Evolutionary conservation across 2,329 filamentous ascomycete species (phyloP), one percentile per base, ranked within the genome.

Genomic region (Fusarium sp.): DNA sequence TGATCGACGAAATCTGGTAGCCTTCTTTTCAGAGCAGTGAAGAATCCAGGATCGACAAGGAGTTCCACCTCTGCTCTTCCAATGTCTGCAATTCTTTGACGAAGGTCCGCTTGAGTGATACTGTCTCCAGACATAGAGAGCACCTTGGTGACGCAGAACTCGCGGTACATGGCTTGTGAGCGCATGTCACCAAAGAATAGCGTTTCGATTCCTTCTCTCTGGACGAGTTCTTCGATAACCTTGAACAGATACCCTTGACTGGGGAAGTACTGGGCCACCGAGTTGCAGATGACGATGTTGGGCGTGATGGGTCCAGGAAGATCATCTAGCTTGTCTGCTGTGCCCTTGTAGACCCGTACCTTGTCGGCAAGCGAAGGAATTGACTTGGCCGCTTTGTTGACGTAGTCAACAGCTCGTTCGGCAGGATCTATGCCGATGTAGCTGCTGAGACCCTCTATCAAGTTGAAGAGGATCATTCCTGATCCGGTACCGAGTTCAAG

Each of bases 201-300:
- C 0, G 51, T 63, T 34, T 69, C 47, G 16, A 67, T 57, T 8
- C 44, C 47, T 0, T n/a, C 41, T 2, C 63, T 15, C n/a, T 51
- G 37, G 2, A 70, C 39, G 7, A 77, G 52, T 13, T 65, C 60
- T n/a, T 72, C 10, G 0, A 78, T 50, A 2, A 73, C 51, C 3
- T 63, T 52, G 2, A 58, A 10, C 1, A 78, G 48, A 16, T 78
- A 78, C 2, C 73, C 69, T 39, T 62, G 65, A 15, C 60, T 74
- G 7, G 76, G 76, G 27, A 78, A 78, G 47, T 78, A 77, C 27
- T 78, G 76, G 1, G 66, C 68, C 3, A 76, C 75, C 1, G 76
- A 78, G 52, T 78, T 78, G 43, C 78, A 27, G 12, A 79, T 27
- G 9, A 34, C 28, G 5, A 31, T 47, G n/a, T 47, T 27, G 3